Percentiles rank a stretch among this genome's conserved stretches.
Evolutionary conservation across 139 green algal species (phyloP).

Genomic region (Haematococcus lacustris): DNA sequence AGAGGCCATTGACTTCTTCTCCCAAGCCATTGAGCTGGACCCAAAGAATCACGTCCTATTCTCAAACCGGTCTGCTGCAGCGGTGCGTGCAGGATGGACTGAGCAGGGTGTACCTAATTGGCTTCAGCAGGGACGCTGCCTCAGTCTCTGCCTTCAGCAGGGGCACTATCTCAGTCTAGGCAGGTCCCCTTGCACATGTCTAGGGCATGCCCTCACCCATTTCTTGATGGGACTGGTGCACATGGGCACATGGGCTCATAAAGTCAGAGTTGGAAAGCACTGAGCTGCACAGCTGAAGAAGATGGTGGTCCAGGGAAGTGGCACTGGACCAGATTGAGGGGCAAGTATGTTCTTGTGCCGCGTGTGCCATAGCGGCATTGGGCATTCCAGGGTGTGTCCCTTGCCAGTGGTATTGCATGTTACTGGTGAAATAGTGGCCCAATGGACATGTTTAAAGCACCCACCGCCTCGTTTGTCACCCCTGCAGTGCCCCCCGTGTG

Average conservation of each 20-base stretch:
- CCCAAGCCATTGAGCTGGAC: constrained; percentile 71
- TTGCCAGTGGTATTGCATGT: neutral
- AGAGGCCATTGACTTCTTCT: constrained; percentile 82
- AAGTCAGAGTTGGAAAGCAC: too few species aligned
- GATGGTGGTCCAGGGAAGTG: too few species aligned
- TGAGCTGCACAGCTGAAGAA: too few species aligned
- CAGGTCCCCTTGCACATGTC: too few species aligned
- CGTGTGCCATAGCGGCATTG: too few species aligned
- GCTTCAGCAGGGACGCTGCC: too few species aligned
- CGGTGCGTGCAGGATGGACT: constrained; percentile 32
- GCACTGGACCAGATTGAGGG: too few species aligned
- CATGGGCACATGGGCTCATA: too few species aligned
- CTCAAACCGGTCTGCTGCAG: constrained; percentile 85
- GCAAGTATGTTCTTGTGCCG: too few species aligned
- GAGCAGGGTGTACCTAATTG: too few species aligned
- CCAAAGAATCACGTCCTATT: constrained; percentile 90
- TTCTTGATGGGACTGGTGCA: too few species aligned
- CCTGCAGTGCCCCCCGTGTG: neutral
- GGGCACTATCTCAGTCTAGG: neutral
- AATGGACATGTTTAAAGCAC: neutral
- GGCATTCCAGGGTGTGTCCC: neutral
- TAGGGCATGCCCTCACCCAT: neutral
- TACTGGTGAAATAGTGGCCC: neutral
- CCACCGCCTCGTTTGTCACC: neutral
- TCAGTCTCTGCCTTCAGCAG: too few species aligned